Evolutionary conservation across 257 asterid species (phyloP), one percentile per base, ranked within the genome.

Genomic region (Fraxinus quadrangulata): DNA sequence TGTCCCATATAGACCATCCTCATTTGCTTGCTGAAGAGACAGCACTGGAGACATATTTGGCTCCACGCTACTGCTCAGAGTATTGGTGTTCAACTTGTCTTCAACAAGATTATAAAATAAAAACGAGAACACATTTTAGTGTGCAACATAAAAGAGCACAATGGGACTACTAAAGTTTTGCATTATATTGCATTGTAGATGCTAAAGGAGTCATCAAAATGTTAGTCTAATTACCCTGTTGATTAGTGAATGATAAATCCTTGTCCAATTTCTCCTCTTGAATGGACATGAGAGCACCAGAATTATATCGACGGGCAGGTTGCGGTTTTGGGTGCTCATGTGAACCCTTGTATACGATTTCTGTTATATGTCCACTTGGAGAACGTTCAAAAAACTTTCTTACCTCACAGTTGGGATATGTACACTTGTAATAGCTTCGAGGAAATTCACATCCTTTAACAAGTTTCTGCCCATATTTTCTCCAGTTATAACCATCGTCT

Each of bases 241-340:
- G 96, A 81, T 84, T 89, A 77, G 86, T 81, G 75, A 80, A 82
- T 31, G 83, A 67, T 36, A 86, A 63, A 65, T 85, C 93, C 85
- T 79, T 87, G 71, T 92, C 96, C 73, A 73, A 63, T 84, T 82
- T 90, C 82, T 91, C 97, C 85, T 92, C 97, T 81, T 88, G 97
- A 82, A 88, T 83, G 78, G 97, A 75, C 85, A 85, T 59, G 77
- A 89, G 91, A 73, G 89, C 88, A 54, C 97, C 97, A 82, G 96
- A 88, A 85, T 90, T 88, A 83, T 90, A 85, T 76, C 97, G 87
- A 24, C 96, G 96, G 75, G 91, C 87, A 73, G 95, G 89, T 85
- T 92, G 97, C 72, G 99, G 99, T 84, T 94, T 94, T 61, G 97
- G 99, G 83, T 94, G 99, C 83, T 91, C 99, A 80, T 94, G 99